A percentile compares a stretch with the other conserved stretches of the same genome.
Evolutionary conservation across 2,329 filamentous ascomycete genomes (phyloP).

Genomic region (Cordyceps tenuipes): DNA sequence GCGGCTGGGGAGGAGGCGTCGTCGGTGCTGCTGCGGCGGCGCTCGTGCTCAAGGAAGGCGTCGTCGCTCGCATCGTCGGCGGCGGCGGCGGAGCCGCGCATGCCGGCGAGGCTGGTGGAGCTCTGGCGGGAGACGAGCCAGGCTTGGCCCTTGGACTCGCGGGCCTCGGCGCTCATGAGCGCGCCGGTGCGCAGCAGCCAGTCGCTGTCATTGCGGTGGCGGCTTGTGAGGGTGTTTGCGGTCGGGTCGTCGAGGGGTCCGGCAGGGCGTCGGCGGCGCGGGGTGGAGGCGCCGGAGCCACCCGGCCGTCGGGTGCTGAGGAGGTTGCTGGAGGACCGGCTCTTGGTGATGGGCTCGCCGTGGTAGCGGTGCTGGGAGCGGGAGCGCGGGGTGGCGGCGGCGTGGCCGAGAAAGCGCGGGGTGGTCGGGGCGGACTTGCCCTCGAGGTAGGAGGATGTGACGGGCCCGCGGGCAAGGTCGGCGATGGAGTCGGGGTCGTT

Average conservation of each 20-base stretch:
- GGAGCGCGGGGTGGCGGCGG: constrained; percentile 42
- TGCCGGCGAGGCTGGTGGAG: constrained; percentile 51
- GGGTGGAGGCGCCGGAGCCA: constrained; percentile 24
- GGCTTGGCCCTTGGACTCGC: constrained; percentile 60
- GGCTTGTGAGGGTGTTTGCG: constrained; percentile 18
- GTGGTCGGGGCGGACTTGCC: constrained; percentile 57
- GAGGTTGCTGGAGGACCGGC: constrained; percentile 55
- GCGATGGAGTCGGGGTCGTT: constrained; percentile 41
- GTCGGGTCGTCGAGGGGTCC: constrained; percentile 17
- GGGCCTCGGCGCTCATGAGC: constrained; percentile 50
- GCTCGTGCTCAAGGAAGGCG: constrained; percentile 39
- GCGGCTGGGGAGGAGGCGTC: constrained; percentile 24
- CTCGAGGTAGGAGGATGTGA: constrained; percentile 46
- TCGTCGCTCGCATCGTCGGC: constrained; percentile 40
- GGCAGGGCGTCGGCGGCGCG: constrained; percentile 26
- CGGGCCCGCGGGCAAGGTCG: constrained; percentile 28
- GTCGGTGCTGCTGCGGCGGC: constrained; percentile 37
- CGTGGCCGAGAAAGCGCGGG: constrained; percentile 52
- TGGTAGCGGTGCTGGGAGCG: constrained; percentile 35
- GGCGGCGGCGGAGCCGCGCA: constrained; percentile 20
- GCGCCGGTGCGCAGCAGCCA: constrained; percentile 59
- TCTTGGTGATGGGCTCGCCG: constrained; percentile 40
- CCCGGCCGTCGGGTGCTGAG: constrained; percentile 16
- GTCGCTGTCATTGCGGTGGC: constrained; percentile 45
- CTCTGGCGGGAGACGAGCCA: constrained; percentile 60